These are phyloP conservation scores for Cunninghamia lanceolata DNA, from an alignment of 75 land plant genomes.

Conservation along the genomic window DNA sequence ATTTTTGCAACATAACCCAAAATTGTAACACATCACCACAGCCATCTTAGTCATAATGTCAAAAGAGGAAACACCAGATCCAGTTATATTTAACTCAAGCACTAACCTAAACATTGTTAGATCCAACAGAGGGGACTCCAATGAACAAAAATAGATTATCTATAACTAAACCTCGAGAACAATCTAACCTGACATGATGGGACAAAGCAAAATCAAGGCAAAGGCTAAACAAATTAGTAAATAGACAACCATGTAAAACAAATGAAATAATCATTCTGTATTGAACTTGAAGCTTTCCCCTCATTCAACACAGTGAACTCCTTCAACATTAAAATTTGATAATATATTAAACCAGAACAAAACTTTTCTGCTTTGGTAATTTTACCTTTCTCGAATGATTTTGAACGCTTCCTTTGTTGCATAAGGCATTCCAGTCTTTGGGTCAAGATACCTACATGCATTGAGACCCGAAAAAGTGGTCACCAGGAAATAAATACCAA, in stretches of 20 bases:
- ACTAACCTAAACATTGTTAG: background rate
- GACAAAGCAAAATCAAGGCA: background rate
- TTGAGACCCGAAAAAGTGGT: background rate
- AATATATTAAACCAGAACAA: background rate
- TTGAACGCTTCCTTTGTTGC: slow-evolving; percentile 93
- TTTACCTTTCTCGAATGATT: slow-evolving; percentile 71
- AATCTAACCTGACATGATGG: background rate
- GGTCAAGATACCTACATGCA: slow-evolving; percentile 76
- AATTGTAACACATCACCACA: background rate
- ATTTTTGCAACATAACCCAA: background rate
- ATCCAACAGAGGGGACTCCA: background rate
- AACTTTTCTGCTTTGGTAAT: background rate
- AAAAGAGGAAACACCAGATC: background rate
- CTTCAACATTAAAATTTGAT: background rate
- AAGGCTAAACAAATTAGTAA: background rate
- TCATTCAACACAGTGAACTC: background rate
- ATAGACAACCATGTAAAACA: background rate
- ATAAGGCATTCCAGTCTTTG: slow-evolving; percentile 86
- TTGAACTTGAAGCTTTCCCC: background rate
- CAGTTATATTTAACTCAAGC: background rate
- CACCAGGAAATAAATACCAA: background rate
- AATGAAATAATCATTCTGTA: background rate
- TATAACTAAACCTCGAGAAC: background rate
- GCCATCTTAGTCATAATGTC: background rate
- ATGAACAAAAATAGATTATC: background rate